Conservation (phyloP, 2,329 filamentous ascomycete species). For the Ceratocystis huliohia region DNA sequence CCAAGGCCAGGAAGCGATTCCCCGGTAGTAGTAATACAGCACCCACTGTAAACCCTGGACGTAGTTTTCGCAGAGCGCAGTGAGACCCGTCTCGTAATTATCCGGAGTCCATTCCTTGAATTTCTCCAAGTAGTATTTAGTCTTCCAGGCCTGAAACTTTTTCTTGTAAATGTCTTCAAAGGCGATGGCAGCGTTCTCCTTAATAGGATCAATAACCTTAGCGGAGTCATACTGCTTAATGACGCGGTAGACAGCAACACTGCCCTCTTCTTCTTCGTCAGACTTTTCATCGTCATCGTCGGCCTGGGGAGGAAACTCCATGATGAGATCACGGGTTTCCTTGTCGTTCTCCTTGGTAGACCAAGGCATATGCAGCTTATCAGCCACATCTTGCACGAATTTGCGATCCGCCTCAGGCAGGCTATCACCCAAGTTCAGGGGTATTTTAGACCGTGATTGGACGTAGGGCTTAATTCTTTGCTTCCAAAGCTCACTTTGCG, state of each 20-base stretch:
- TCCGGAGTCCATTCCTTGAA: conserved; percentile 75
- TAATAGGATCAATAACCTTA: conserved; percentile 64
- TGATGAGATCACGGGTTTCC: conserved; percentile 40
- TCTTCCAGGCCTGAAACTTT: conserved; percentile 88
- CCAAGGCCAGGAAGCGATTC: conserved; percentile 97
- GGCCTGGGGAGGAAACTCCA: conserved; percentile 37
- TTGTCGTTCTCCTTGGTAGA: conserved; percentile 45
- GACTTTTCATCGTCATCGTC: conserved; percentile 52
- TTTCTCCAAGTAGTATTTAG: conserved; percentile 81
- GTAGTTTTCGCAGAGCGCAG: conserved; percentile 82
- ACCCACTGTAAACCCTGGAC: conserved; percentile 98
- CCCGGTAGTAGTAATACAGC: conserved; percentile 92
- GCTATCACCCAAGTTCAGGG: conserved; percentile 59
- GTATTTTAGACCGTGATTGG: conserved; percentile 48
- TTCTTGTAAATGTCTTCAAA: conserved; percentile 78
- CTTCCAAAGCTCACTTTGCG: conserved; percentile 72
- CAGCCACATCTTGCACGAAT: conserved; percentile 79
- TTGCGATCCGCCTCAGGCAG: conserved; percentile 78
- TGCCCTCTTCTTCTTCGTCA: conserved; percentile 61
- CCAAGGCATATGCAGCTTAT: conserved; percentile 45
- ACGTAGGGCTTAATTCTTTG: conserved; percentile 72
- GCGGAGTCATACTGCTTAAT: conserved; percentile 87
- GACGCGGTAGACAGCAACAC: conserved; percentile 71
- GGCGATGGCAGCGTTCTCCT: conserved; percentile 64
- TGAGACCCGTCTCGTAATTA: conserved; percentile 62